phyloP scores from a whole-genome alignment of 352 stramenopile genomes.

The Globisporangium iwayamae region DNA sequence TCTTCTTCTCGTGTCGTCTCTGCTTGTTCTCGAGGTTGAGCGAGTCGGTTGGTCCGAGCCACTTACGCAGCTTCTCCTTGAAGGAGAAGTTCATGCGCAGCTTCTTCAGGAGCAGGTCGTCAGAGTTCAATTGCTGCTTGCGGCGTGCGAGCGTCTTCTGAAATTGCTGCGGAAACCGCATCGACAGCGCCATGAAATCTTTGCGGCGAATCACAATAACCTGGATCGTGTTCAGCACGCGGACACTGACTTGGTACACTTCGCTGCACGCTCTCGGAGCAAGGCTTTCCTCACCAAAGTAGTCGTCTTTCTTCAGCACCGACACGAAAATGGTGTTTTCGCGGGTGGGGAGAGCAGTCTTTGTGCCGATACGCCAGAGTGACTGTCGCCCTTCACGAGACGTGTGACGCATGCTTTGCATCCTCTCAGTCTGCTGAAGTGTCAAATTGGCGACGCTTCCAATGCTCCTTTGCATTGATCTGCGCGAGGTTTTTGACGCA shows the following conservation, averaged over 20 bases:
- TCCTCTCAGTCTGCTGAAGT: neutral
- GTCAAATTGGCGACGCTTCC: neutral
- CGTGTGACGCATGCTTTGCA: neutral
- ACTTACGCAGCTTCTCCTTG: constrained; percentile 44
- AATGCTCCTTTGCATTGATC: neutral
- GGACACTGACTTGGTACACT: constrained; percentile 54
- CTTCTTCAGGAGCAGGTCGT: constrained; percentile 22
- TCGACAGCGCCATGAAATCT: constrained; percentile 38
- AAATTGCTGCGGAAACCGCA: constrained; percentile 41
- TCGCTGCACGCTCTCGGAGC: constrained; percentile 18
- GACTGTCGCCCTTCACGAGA: neutral
- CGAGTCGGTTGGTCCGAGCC: constrained; percentile 42
- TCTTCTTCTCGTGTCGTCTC: constrained; percentile 16
- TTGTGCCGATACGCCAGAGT: constrained; percentile 9
- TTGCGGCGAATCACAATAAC: constrained; percentile 38
- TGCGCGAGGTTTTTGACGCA: too few species aligned
- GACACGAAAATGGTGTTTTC: constrained; percentile 36
- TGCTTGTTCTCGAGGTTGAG: constrained; percentile 37
- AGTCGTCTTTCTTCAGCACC: constrained; percentile 51
- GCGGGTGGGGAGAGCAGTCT: neutral
- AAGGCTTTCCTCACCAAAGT: constrained; percentile 64
- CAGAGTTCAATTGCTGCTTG: constrained; percentile 12
- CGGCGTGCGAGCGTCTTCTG: constrained; percentile 19
- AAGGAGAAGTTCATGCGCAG: constrained; percentile 46
- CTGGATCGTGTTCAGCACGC: constrained; percentile 47